Base-by-base conservation (phyloP, 805 yeast species). In the Starmerella vaccinii region DNA sequence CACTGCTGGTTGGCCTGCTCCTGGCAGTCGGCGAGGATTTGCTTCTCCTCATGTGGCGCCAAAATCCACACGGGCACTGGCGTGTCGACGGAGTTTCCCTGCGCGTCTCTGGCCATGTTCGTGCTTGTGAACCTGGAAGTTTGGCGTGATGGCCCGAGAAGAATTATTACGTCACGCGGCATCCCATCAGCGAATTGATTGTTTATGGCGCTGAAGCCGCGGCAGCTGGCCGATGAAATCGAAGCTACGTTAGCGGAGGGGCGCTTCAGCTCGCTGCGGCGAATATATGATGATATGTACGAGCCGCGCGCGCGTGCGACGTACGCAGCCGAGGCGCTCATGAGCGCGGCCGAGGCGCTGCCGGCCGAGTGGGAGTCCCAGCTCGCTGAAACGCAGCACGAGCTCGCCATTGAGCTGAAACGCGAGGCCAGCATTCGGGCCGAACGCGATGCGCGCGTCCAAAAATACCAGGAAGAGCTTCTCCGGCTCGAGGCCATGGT, bases 11-110 rank as follows among this genome's bases (percentile, higher is more conserved):
- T 60, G 15, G 69, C 60, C 51, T 57, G 65, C 32, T 62, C 64
- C 49, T 66, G 69, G 42, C 61, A 57, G 44, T 61, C 59, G 32
- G 61, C 56, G 6, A 66, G 59, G 35, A 67, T 58, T 51, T 59
- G 64, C 55, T 63, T 65, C 49, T 67, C 71, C 41, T 67, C 70
- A 52, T 63, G 51, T 3, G 70, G 71, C 7, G 70, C 65, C 35
- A 67, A 57, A 46, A 67, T 61, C 70, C 70, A 67, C n/a, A 62
- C 58, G 2, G 70, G 70, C 8, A 60, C 54, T 5, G 63, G 58
- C 12, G 58, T 53, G n/a, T 58, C 61, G 2, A 23, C 50, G 5
- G 48, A 32, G 38, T 55, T 54, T n/a, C 55, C 55, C 40, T 33
- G 52, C 10, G 30, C 16, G 39, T 47, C 54, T 21, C 16, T 47